Base-by-base conservation (phyloP, 2,329 filamentous ascomycete species). In the Botryotinia globosa region DNA sequence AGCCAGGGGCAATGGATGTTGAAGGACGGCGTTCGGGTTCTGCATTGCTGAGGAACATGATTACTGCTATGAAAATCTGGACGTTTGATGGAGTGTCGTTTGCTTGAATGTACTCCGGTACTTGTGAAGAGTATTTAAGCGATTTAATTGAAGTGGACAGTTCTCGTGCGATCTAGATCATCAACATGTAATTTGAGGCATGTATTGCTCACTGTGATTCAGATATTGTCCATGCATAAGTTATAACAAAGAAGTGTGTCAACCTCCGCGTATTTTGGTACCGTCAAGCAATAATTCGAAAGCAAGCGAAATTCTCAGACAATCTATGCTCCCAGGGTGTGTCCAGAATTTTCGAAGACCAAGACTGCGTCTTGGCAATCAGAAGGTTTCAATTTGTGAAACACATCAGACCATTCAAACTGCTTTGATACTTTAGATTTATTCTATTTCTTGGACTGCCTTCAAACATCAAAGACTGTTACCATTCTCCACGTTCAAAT, bases 31-130 rank as follows among this genome's bases (percentile, higher is more conserved):
- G 20, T 25, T 56, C 12, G 7, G n/a, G n/a, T 16, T 56, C 65
- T 68, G 37, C 18, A 22, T 68, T 68, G n/a, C 48, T 56, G 8
- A 56, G 48, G 18, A 56, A 68, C 65, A 68, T 56, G 48, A 32
- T 56, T 44, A n/a, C 25, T 56, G 37, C 1, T 18, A 25, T 18
- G 39, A 1, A 42, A 37, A 56, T 25, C 3, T 20, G 29, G 44
- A 25, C 34, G 63, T 34, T 51, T 37, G 44, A 65, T 6, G 22
- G 12, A 25, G 18, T 32, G 6, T 68, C 32, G 34, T 32, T 68
- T 42, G 34, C 39, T 32, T 3, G 6, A 56, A 32, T 12, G 2
- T 56, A 39, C n/a, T 56, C 25, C 5, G 18, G 25, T 67, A 22
- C 34, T 29, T 29, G 45, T 67, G 64, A 42, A 67, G 34, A 20